A percentile compares a stretch with the other conserved stretches of the same genome.
phyloP scores from a whole-genome alignment of 768 basidiomycete species.

The Sarcodon aspratus region DNA sequence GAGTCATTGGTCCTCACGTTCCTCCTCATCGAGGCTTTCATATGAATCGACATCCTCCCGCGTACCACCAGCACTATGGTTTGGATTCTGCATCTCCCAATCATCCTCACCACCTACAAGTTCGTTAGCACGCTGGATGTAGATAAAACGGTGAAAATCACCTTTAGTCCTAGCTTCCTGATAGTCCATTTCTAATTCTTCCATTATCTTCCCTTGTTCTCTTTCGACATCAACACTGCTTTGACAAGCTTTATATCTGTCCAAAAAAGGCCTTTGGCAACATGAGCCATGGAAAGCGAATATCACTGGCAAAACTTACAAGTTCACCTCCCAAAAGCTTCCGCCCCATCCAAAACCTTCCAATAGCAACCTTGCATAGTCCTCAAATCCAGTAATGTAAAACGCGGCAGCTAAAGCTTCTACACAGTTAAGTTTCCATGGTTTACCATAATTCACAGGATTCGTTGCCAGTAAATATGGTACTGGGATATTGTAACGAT shows the following conservation, averaged over 20 bases:
- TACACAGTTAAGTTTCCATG: conserved; percentile 92
- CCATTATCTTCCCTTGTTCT: neutral
- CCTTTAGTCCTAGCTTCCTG: neutral
- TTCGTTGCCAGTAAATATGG: conserved; percentile 94
- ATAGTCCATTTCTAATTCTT: neutral
- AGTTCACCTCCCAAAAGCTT: conserved; percentile 80
- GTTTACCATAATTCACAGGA: conserved; percentile 96
- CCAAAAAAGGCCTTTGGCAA: neutral
- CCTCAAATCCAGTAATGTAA: conserved; percentile 81
- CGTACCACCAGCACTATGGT: neutral
- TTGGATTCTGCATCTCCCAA: neutral
- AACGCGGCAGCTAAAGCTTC: conserved; percentile 93
- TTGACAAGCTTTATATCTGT: neutral
- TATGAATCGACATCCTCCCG: too few relatives aligned
- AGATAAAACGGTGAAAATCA: neutral
- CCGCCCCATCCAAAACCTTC: conserved; percentile 86
- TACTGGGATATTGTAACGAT: conserved; percentile 36
- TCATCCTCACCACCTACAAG: neutral
- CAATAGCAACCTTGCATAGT: conserved; percentile 70
- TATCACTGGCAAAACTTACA: conserved; percentile 26
- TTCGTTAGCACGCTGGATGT: neutral
- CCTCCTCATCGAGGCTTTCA: neutral
- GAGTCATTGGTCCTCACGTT: neutral
- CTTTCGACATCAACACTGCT: neutral
- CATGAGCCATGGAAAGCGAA: neutral